Base-by-base conservation (phyloP, 345 rosid genomes). In the Triadica sebifera region DNA sequence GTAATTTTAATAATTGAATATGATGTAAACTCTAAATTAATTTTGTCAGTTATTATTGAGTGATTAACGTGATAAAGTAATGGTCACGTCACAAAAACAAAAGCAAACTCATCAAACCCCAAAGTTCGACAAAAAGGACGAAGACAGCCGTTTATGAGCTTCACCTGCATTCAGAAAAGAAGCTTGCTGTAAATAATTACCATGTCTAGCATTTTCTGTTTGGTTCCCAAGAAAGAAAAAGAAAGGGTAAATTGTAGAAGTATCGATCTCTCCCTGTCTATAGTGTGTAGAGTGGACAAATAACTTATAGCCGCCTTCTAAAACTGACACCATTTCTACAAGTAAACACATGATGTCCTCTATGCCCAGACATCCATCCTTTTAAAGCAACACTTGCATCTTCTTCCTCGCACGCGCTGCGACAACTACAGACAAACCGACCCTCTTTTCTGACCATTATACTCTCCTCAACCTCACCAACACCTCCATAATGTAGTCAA, bases 341-440 rank as follows among this genome's bases (percentile, higher is more conserved):
- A 69, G 52, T 46, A 47, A 38, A 29, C 71, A 69, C 56, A 63
- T 55, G 57, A 51, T 77, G 77, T 71, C 78, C 9, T 67, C 46
- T 51, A 15, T 0, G 20, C 53, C 81, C 24, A 79, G 87, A 81
- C 86, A 82, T 59, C 61, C 52, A 82, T 84, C 83, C 87, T 74
- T 78, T 78, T 59, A 76, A 82, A 80, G 81, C 77, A 39, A 53
- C 64, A 66, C 25, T 39, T 38, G 11, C n/a, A n/a, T 43, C 57
- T 15, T 52, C n/a, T 64, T 41, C 75, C 4, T 34, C 55, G 82
- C 87, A 81, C 81, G 85, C 86, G 77, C 79, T 41, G 79, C 75
- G 86, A 86, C 89, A 86, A 65, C 84, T 55, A 69, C 80, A 75
- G 89, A 82, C 86, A 82, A 82, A 72, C 70, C 24, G 81, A 72